Evolutionary conservation across 441 rosid species (phyloP).

Genomic region (Aleurites moluccanus): DNA sequence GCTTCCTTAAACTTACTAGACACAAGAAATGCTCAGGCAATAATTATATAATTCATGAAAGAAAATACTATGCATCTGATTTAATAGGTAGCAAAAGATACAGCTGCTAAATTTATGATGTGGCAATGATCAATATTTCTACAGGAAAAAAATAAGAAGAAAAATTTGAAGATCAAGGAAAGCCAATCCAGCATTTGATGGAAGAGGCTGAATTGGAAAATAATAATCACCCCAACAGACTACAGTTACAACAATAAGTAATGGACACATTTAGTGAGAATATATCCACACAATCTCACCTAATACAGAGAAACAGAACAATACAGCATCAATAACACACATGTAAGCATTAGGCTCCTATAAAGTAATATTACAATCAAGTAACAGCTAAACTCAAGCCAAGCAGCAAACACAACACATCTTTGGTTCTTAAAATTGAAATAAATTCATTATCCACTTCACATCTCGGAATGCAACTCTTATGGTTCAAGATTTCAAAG

Average conservation of each 20-base stretch:
- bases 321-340: not conserved
- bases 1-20: slow-evolving; percentile 89
- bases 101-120: not conserved
- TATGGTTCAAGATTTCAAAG: not conserved
- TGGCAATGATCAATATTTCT: not conserved
- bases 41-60: slow-evolving; percentile 7
- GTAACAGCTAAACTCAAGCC: not conserved
- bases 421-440: not conserved
- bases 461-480: not conserved
- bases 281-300: not conserved
- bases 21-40: not conserved
- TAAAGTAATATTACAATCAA: not conserved
- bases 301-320: not conserved
- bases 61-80: not conserved
- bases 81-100: not conserved
- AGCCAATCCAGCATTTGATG: not conserved
- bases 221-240: not conserved
- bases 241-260: not conserved
- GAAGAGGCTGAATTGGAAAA: not conserved
- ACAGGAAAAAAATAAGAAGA: not conserved
- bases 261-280: not conserved
- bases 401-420: not conserved
- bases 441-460: not conserved
- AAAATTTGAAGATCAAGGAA: not conserved
- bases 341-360: not conserved